A percentile compares a stretch with the other conserved stretches of the same genome.
phyloP scores from a whole-genome alignment of 1,284 basidiomycete genomes.

The Trametes polyzona region DNA sequence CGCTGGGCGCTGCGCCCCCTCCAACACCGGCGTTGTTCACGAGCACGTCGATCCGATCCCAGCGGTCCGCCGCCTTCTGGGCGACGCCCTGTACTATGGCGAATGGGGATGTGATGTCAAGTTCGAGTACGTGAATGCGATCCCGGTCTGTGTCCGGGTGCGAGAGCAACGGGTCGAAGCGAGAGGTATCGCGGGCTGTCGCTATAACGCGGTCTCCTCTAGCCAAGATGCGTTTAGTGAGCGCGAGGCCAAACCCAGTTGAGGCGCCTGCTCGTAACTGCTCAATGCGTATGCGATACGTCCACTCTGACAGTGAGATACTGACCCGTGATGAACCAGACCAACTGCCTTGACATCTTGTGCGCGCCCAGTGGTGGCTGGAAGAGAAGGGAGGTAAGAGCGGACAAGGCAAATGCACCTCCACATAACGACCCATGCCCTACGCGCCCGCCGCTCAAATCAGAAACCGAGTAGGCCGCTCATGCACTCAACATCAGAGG shows the following conservation, averaged over 20 bases:
- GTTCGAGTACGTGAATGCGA: constrained; percentile 25
- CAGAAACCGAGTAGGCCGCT: no score
- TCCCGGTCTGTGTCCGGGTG: constrained; percentile 36
- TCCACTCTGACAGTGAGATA: not conserved
- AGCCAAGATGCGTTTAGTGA: constrained; percentile 33
- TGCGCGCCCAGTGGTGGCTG: no score
- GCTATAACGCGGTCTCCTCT: constrained; percentile 36
- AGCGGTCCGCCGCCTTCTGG: constrained; percentile 31
- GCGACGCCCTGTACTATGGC: constrained; percentile 28
- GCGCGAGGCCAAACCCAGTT: constrained; percentile 40
- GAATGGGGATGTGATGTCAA: constrained; percentile 36
- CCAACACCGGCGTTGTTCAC: constrained; percentile 34
- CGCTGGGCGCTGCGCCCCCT: constrained; percentile 13
- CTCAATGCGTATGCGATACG: not conserved
- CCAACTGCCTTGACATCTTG: constrained; percentile 15
- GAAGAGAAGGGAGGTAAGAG: no score
- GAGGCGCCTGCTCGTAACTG: constrained; percentile 4
- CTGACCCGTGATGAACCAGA: constrained; percentile 31
- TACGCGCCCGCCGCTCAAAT: no score
- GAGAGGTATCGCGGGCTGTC: constrained; percentile 32
- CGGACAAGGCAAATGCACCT: no score
- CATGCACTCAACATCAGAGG: no score
- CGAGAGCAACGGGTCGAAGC: constrained; percentile 25
- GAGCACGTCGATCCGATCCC: constrained; percentile 40
- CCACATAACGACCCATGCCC: no score